Evolutionary conservation across 2,329 filamentous ascomycete species (phyloP), one percentile per base, ranked within the genome.

Genomic region (Chaetomium olivaceum): DNA sequence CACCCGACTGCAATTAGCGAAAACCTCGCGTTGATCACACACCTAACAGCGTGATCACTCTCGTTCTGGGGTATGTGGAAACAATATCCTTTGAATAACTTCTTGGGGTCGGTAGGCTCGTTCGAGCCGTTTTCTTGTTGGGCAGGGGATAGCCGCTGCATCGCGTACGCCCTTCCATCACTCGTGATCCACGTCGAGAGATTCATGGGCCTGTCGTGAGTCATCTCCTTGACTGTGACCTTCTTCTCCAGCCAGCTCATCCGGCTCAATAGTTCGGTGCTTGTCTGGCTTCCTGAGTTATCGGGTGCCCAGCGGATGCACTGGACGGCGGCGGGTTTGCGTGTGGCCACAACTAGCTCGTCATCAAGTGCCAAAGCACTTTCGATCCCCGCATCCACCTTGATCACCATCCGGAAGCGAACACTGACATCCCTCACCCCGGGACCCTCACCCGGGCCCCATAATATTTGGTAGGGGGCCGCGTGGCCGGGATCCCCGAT

Each of bases 401-500:
- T 96, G 74, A 99, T 98, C 16, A 97, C 94, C 91, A 97, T 97
- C 64, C 94, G 87, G 78, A 99, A 99, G 12, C 92, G 90, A 58
- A 99, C 85, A 72, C 90, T 96, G 63, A 96, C 87, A 77, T 99
- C 95, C 61, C 88, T 87, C 59, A 97, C 89, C 3, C 92, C 92
- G 58, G 85, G 85, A 11, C 91, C 91, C 76, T 97, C 95, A 39
- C 93, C 93, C 1, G 91, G 87, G 0, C 91, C 91, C 77, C 90
- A 87, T 14, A 90, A 76, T 58, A 90, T 86, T 70, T 88, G 84
- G 60, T 89, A 87, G 1, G 86, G 85, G 21, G 80, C 80, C 9
- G 80, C 76, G 39, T 84, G 82, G 4, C 83, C 79, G 16, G 84
- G 82, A n/a, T 83, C 83, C 25, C 83, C 85, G 59, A 83, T 82